These are phyloP conservation scores for Cytidiella melzeri DNA, from an alignment of 768 basidiomycete species.

Conservation along the genomic window DNA sequence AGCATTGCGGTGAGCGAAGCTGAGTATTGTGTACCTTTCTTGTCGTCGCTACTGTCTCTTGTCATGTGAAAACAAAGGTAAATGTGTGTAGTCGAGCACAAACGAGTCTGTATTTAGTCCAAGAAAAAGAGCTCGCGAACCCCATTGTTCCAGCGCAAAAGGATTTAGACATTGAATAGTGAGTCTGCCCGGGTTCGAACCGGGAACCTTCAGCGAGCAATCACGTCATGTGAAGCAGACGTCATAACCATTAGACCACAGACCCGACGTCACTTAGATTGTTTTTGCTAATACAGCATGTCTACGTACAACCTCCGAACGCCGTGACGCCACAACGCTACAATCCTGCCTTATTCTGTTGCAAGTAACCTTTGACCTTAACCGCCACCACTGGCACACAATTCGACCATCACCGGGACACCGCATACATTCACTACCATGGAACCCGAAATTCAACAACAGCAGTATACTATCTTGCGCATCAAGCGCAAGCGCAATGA, in stretches of 20 bases:
- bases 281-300: not conserved
- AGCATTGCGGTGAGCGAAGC: no score
- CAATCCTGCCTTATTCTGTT: not conserved
- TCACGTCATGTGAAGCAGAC: constrained; percentile 4
- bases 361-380: not conserved
- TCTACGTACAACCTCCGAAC: not conserved
- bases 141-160: no score
- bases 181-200: constrained; percentile 3
- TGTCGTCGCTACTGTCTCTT: no score
- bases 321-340: not conserved
- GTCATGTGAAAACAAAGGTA: no score
- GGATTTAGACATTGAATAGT: no score
- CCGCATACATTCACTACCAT: no score
- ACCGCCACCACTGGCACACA: not conserved
- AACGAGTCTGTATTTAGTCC: no score
- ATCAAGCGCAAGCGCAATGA: constrained; percentile 82
- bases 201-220: not conserved
- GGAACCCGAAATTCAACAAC: constrained; percentile 21
- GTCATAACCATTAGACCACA: constrained; percentile 8
- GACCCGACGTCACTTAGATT: not conserved
- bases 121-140: no score
- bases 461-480: constrained; percentile 65
- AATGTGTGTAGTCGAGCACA: no score
- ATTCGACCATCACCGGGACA: no score
- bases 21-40: no score